Evolutionary conservation across 2,329 filamentous ascomycete species (phyloP), one percentile per base, ranked within the genome.

Genomic region (Xylariaceae sp.): DNA sequence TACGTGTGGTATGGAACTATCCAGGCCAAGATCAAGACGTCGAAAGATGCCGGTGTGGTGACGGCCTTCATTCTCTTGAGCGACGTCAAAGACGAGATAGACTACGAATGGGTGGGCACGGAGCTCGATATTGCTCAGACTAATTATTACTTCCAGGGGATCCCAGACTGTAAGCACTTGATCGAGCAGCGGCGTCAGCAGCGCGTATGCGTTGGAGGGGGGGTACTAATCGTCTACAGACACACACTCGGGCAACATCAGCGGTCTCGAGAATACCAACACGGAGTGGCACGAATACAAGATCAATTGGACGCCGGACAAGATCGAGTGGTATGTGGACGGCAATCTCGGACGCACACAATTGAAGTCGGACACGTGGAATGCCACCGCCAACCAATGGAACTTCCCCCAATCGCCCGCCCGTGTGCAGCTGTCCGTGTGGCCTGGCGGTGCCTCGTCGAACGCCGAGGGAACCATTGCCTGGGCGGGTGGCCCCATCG

Each of bases 1-100:
- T 97, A 96, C 74, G 86, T 99, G 73, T 97, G 94, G 94, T 99
- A 97, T 72, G 94, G 94, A 68, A 96, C 88, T 72, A 86, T 96
- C 66, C 88, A 87, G 71, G 90, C 89, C 52, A 88, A 77, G 54
- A 77, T 97, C 71, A 94, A 90, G 78, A 92, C 91, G 0, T 87
- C 86, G 61, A 85, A 88, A 66, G 91, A 91, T 55, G 75, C 78
- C 45, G 94, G 94, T 78, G 94, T 99, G 27, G 88, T 99, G n/a
- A 95, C 91, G 1, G 92, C 91, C 32, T 99, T 99, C 70, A 99
- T 99, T 70, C 78, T 97, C 68, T 84, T 96, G 72, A 91, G 88
- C 37, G 92, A 97, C 67, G 88, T 95, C 67, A 95, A 96, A 79
- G 94, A 99, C 68, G 94, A 99, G 73, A 96, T 99, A 66, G 94